These are phyloP conservation scores for Aspergillus arachidicola DNA, from an alignment of 2,329 filamentous ascomycete species.

Conservation along the genomic window DNA sequence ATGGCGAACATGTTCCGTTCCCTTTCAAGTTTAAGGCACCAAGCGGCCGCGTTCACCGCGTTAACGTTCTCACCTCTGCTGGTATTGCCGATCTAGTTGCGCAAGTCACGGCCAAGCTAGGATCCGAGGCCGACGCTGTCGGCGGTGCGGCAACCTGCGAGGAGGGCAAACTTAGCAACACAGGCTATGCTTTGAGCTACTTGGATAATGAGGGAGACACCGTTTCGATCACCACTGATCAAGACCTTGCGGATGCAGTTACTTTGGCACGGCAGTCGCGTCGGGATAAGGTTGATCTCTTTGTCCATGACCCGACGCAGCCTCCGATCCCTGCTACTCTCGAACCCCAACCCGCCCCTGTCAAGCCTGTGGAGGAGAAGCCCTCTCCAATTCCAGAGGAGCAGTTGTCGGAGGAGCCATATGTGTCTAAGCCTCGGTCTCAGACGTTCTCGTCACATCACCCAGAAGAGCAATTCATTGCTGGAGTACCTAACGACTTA, in stretches of 20 bases:
- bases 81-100: slow-evolving; percentile 79
- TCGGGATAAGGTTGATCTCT: slow-evolving; percentile 93
- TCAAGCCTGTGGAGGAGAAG: slow-evolving; percentile 51
- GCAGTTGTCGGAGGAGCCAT: slow-evolving; percentile 51
- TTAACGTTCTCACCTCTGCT: slow-evolving; percentile 79
- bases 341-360: slow-evolving; percentile 58
- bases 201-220: slow-evolving; percentile 96
- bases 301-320: slow-evolving; percentile 90
- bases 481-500: slow-evolving; percentile 90
- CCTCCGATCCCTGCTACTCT: slow-evolving; percentile 72
- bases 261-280: slow-evolving; percentile 74
- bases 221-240: slow-evolving; percentile 93
- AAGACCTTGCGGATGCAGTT: slow-evolving; percentile 89
- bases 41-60: slow-evolving; percentile 86
- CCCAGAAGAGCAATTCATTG: slow-evolving; percentile 76
- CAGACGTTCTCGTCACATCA: slow-evolving; percentile 52
- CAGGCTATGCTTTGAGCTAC: slow-evolving; percentile 91
- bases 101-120: slow-evolving; percentile 81
- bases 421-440: slow-evolving; percentile 44
- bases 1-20: slow-evolving; percentile 74
- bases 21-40: slow-evolving; percentile 99
- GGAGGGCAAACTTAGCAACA: slow-evolving; percentile 73
- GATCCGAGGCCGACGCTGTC: slow-evolving; percentile 77
- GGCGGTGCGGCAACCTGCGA: slow-evolving; percentile 78
- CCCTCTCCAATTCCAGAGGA: slow-evolving; percentile 52